Conservation (phyloP, 805 yeast genomes). For the Lachancea kluyveri region DNA sequence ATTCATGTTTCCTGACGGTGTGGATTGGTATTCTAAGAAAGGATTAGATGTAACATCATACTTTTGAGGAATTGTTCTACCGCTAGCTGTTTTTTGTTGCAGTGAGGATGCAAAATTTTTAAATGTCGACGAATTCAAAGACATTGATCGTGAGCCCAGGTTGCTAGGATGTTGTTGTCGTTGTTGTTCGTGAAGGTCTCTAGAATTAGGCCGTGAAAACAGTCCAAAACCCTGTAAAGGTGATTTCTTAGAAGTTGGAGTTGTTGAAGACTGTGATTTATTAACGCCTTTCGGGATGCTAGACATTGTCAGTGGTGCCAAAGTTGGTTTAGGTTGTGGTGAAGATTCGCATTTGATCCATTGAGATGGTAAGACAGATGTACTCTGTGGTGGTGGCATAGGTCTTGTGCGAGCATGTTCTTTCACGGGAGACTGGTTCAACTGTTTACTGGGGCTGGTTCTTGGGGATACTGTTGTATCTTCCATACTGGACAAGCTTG, state of each 20-base stretch:
- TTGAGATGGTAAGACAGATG: no score
- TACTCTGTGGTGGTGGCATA: no score
- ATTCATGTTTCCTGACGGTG: slow-evolving; percentile 4
- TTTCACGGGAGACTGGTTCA: no score
- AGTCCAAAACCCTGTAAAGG: slow-evolving; percentile 30
- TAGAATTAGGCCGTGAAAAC: slow-evolving; percentile 26
- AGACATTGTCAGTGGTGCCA: slow-evolving; percentile 27
- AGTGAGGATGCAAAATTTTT: slow-evolving; percentile 28
- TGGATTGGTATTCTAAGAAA: slow-evolving; percentile 15
- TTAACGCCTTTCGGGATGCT: no score
- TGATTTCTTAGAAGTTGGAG: slow-evolving; percentile 23
- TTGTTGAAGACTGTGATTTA: slow-evolving; percentile 10
- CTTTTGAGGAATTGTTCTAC: slow-evolving; percentile 43
- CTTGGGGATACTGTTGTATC: slow-evolving; percentile 9
- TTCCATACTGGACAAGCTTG: slow-evolving; percentile 25
- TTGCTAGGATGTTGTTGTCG: slow-evolving; percentile 14
- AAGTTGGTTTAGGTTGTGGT: slow-evolving; percentile 24
- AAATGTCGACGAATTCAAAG: slow-evolving; percentile 30
- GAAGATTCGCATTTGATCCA: slow-evolving; percentile 19
- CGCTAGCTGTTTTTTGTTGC: slow-evolving; percentile 36
- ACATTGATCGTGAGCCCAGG: slow-evolving; percentile 29
- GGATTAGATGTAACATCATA: slow-evolving; percentile 29
- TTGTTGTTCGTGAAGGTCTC: slow-evolving; percentile 14
- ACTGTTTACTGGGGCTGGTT: slow-evolving; percentile 9
- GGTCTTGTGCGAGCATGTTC: no score